These are phyloP conservation scores for Chernovozyma aurita DNA, from an alignment of 1,139 yeast species.

Conservation along the genomic window DNA sequence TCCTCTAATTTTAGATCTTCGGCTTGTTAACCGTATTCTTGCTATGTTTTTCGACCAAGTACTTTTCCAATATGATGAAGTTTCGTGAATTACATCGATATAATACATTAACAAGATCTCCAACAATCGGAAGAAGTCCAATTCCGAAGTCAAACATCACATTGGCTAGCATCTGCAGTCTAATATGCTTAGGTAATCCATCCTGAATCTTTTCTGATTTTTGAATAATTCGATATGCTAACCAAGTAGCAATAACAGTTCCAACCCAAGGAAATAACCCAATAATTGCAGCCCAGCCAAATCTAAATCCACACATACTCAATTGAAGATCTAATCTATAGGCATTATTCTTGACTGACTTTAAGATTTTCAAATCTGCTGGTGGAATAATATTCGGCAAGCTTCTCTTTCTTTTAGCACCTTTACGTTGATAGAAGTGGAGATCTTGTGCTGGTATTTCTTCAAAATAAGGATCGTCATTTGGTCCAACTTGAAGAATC, in stretches of 20 bases:
- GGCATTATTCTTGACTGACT: slow-evolving; percentile 55
- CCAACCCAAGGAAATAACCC: slow-evolving; percentile 70
- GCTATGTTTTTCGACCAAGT: slow-evolving; percentile 43
- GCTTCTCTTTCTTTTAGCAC: slow-evolving; percentile 42
- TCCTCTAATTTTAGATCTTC: no score
- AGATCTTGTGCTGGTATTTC: slow-evolving; percentile 45
- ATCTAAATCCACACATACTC: slow-evolving; percentile 56
- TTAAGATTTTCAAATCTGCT: slow-evolving; percentile 49
- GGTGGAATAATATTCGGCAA: slow-evolving; percentile 54
- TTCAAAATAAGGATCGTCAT: slow-evolving; percentile 45
- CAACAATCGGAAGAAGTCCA: slow-evolving; percentile 71
- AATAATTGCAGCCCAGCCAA: slow-evolving; percentile 72
- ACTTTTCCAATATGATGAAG: slow-evolving; percentile 56
- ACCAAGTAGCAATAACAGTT: slow-evolving; percentile 43
- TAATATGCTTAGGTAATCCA: slow-evolving; percentile 52
- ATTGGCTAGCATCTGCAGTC: slow-evolving; percentile 54
- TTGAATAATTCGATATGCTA: slow-evolving; percentile 48
- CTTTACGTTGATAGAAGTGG: slow-evolving; percentile 43
- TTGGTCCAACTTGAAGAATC: slow-evolving; percentile 27
- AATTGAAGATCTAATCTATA: slow-evolving; percentile 63
- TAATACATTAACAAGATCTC: slow-evolving; percentile 61
- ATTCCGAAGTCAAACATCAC: slow-evolving; percentile 61
- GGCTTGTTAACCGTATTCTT: no score
- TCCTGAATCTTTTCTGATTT: slow-evolving; percentile 57
- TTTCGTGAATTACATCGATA: slow-evolving; percentile 77